Base-by-base conservation (phyloP, 495 filamentous ascomycete species). In the Hypoxylon subgilvum region DNA sequence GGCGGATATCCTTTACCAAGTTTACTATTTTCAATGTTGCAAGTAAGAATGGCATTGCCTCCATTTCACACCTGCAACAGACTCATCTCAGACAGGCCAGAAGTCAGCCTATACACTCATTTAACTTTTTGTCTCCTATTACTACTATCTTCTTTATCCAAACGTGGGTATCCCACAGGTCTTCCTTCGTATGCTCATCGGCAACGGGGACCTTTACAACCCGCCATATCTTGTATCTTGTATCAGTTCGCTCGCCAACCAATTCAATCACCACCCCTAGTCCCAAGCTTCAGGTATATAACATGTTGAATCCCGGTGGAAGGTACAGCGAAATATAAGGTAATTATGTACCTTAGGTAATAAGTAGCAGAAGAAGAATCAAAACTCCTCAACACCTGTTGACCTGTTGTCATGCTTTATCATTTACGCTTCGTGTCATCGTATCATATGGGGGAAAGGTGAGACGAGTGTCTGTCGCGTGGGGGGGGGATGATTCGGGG, bases 381-480 rank as follows among this genome's bases (percentile, higher is more conserved):
- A 30, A 23, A 48, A 57, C 49, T 44, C 60, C 53, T 49, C 53
- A 18, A 49, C 60, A 53, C 60, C 60, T 44, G 53, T 58, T 63
- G 60, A 63, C 60, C 52, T 28, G 25, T 57, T 43, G 60, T 63
- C 60, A 58, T 63, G 60, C 53, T 57, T 43, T 63, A 63, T 54
- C 43, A 22, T 44, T 25, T 49, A 49, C 54, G n/a, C 41, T 36
- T 34, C 31, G 9, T 53, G 17, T 47, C 30, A 36, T 43, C 52
- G 25, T 35, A 18, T 42, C 18, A n/a, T 52, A n/a, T 13, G 30
- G 27, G 7, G 28, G 32, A 34, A 41, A 19, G 3, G 34, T 57
- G 48, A 63, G 53, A 63, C 39, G 60, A 50, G 42, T 40, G 17
- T 12, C 23, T 27, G 23, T 4, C 8, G 42, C 44, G 40, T 16